Evolutionary conservation across 1,284 basidiomycete species (phyloP), one percentile per base, ranked within the genome.

Genomic region (Ustilago crameri): DNA sequence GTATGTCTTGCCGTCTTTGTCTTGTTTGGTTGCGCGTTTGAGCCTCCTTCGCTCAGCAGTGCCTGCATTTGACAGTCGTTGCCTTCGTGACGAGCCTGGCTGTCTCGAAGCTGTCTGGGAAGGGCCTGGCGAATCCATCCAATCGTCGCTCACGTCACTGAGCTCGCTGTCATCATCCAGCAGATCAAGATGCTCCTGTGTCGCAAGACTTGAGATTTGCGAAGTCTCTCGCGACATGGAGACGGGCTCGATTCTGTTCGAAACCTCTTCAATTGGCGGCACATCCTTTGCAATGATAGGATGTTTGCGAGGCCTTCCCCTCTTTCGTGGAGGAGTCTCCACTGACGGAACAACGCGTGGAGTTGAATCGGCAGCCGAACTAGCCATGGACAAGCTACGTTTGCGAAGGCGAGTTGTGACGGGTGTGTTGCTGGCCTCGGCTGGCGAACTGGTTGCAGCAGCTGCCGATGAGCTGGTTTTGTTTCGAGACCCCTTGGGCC

Each of bases 161-260:
- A 67, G 45, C 46, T 67, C 64, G 32, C 64, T 67, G 22, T 61
- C 54, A 20, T 67, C 64, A 12, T 61, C 58, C 17, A 67, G 64
- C 41, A 67, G 22, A 18, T 67, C 58, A 30, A 67, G 56, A 23
- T 34, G 53, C 8, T 42, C n/a, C 34, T 57, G 42, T 0, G 22
- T 48, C 18, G 34, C 17, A 23, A 40, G 24, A 30, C n/a, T 9
- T n/a, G 32, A 23, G 18, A 15, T 12, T 14, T 23, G 26, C 40
- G 51, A 5, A 17, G 26, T 9, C 30, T 26, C 35, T n/a, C 35
- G 35, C n/a, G 35, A 37, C 35, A 37, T 37, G n/a, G 15, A 5
- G 7, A 15, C 35, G 5, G 53, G n/a, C 20, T 7, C 35, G 20
- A 9, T 34, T n/a, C n/a, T 24, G 14, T 18, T 52, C 5, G 34